These are phyloP conservation scores for Ramularia collo-cygni DNA, from an alignment of 2,329 filamentous ascomycete species.

Conservation along the genomic window DNA sequence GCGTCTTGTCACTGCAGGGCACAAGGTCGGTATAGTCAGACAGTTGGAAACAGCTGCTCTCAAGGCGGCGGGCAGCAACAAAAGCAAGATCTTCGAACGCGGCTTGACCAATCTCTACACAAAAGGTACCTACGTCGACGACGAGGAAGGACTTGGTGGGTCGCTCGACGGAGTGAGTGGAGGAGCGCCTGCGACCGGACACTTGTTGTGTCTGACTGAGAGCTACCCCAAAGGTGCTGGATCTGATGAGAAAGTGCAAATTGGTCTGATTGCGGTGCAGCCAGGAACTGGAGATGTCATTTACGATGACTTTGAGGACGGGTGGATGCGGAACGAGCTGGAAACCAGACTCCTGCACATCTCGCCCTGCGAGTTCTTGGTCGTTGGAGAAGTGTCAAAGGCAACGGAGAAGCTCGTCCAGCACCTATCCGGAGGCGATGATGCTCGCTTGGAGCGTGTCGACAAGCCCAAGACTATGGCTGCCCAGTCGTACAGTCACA, in stretches of 20 bases:
- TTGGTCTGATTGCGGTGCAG: conserved; percentile 89
- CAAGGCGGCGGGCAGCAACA: conserved; percentile 91
- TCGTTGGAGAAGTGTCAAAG: conserved; percentile 83
- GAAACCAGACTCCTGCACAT: conserved; percentile 95
- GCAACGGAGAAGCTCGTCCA: conserved; percentile 87
- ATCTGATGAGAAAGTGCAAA: conserved; percentile 86
- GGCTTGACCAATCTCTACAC: conserved; percentile 96
- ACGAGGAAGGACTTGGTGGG: conserved; percentile 64
- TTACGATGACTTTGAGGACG: conserved; percentile 92
- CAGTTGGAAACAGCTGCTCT: conserved; percentile 93
- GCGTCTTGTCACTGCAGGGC: conserved; percentile 79
- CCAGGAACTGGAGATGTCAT: conserved; percentile 93
- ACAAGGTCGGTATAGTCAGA: conserved; percentile 92
- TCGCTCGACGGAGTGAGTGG: conserved; percentile 46
- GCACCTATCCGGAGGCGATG: conserved; percentile 84
- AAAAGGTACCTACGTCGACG: conserved; percentile 95
- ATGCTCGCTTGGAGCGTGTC: conserved; percentile 75
- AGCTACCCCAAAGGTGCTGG: conserved; percentile 69
- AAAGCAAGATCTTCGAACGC: conserved; percentile 82
- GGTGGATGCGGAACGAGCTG: conserved; percentile 94
- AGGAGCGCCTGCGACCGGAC: conserved; percentile 64
- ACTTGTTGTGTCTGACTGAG: conserved; percentile 88
- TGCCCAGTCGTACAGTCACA: conserved; percentile 77
- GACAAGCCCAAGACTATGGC: conserved; percentile 72
- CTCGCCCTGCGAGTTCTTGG: conserved; percentile 87